Conservation (phyloP, 2,329 filamentous ascomycete genomes). For the Aspergillus fumigatiaffinis region DNA sequence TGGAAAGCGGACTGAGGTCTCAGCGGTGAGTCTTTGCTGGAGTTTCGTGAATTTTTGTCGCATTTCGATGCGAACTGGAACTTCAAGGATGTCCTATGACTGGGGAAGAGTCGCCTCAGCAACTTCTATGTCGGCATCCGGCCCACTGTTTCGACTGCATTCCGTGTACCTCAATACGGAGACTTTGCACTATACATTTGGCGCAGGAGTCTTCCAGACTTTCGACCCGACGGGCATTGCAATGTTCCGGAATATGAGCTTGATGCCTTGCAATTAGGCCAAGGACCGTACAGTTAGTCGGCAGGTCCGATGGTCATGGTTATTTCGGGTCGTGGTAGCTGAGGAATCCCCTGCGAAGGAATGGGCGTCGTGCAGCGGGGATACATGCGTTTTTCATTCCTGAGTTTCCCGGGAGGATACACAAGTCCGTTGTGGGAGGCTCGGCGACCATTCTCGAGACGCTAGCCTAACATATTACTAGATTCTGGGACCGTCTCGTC, state of each 20-base stretch:
- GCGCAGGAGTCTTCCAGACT: neutral
- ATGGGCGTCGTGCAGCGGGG: neutral
- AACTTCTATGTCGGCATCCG: neutral
- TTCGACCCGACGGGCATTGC: neutral
- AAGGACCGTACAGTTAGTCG: neutral
- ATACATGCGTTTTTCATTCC: neutral
- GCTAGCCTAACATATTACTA: neutral
- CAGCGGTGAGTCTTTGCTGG: neutral
- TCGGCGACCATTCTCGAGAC: neutral
- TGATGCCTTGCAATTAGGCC: neutral
- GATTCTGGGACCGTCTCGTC: neutral
- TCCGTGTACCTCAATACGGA: neutral
- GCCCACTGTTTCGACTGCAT: neutral
- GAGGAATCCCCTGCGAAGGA: neutral
- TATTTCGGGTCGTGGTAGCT: neutral
- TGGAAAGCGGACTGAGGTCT: constrained; percentile 82
- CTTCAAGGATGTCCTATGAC: neutral
- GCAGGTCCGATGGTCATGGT: neutral
- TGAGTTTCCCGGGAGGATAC: neutral
- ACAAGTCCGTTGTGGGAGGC: neutral
- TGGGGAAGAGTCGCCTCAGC: neutral
- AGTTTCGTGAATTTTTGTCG: neutral
- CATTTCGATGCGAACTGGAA: neutral
- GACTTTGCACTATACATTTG: neutral
- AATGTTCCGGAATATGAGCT: neutral